A percentile compares a stretch with the other conserved stretches of the same genome.
phyloP scores from a whole-genome alignment of 495 filamentous ascomycete species.

The Penicillium bovifimosum region DNA sequence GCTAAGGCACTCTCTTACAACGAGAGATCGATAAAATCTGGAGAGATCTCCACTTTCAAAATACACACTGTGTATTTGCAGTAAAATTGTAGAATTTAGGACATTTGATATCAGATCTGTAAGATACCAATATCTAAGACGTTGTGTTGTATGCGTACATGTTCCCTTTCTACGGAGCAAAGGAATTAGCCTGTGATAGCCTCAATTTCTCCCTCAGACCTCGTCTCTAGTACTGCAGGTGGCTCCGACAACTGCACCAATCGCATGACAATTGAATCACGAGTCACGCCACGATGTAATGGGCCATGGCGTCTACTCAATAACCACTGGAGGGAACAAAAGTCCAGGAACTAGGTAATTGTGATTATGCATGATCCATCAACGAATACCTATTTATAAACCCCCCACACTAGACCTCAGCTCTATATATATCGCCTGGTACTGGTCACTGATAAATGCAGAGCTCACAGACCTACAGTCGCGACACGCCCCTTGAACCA shows the following conservation, averaged over 20 bases:
- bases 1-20: not conserved
- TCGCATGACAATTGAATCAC: slow-evolving; percentile 19
- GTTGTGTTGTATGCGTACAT: not conserved
- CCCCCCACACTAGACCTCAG: not conserved
- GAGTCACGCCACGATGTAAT: slow-evolving; percentile 4
- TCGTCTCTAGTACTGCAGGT: not conserved
- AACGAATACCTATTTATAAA: slow-evolving; percentile 14
- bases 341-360: not conserved
- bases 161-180: too few relatives aligned
- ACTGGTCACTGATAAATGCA: not conserved
- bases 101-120: too few relatives aligned
- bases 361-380: not conserved
- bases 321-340: not conserved
- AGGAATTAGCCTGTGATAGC: not conserved
- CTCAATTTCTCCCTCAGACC: slow-evolving; percentile 4
- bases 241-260: slow-evolving; percentile 16
- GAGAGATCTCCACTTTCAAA: not conserved
- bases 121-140: too few relatives aligned
- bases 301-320: slow-evolving; percentile 4
- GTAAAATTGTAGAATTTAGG: too few relatives aligned
- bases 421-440: not conserved
- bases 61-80: too few relatives aligned
- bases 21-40: not conserved
- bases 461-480: slow-evolving; percentile 11
- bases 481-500: slow-evolving; percentile 19